A percentile compares a stretch with the other conserved stretches of the same genome.
Evolutionary conservation across 192 early-diverging fungal species (phyloP).

Genomic region (Coemansia sp.): DNA sequence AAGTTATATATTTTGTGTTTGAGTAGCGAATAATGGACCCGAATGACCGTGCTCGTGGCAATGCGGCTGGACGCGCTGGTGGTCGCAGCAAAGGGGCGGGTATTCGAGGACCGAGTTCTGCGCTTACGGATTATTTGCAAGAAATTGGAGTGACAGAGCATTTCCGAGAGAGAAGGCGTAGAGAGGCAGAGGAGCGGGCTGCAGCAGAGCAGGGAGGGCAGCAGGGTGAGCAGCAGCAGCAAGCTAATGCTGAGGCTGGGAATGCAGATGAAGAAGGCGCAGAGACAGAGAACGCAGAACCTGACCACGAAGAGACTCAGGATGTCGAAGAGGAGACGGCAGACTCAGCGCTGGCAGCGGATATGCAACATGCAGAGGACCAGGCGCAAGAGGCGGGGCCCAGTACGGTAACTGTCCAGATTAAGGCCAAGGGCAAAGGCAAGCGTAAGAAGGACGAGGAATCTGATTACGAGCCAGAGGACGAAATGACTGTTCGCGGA

Average conservation of each 20-base stretch:
- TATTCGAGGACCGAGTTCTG: constrained; percentile 51
- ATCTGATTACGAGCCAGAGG: constrained; percentile 8
- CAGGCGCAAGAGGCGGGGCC: constrained; percentile 14
- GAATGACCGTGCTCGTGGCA: constrained; percentile 40
- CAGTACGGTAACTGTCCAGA: constrained; percentile 2
- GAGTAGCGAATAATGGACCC: constrained; percentile 20
- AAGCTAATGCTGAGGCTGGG: background rate
- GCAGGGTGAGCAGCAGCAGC: background rate
- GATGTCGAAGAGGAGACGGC: constrained; percentile 11
- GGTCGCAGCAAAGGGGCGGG: constrained; percentile 10
- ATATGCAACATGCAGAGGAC: constrained; percentile 30
- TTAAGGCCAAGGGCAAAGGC: background rate
- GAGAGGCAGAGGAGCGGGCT: constrained; percentile 29
- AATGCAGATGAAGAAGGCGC: background rate
- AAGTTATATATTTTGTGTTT: background rate
- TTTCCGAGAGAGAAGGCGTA: constrained; percentile 41
- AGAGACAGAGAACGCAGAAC: background rate
- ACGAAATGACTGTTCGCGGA: constrained; percentile 24
- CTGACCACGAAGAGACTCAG: background rate
- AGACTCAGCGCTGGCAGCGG: constrained; percentile 37
- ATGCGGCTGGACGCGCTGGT: constrained; percentile 2
- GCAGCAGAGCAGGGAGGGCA: background rate
- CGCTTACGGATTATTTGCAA: constrained; percentile 50
- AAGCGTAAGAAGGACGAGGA: constrained; percentile 23
- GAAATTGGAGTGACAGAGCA: constrained; percentile 51